Percentiles rank a stretch among this genome's conserved stretches.
phyloP scores from a whole-genome alignment of 1,284 basidiomycete genomes.

The Fomitopsis betulina region DNA sequence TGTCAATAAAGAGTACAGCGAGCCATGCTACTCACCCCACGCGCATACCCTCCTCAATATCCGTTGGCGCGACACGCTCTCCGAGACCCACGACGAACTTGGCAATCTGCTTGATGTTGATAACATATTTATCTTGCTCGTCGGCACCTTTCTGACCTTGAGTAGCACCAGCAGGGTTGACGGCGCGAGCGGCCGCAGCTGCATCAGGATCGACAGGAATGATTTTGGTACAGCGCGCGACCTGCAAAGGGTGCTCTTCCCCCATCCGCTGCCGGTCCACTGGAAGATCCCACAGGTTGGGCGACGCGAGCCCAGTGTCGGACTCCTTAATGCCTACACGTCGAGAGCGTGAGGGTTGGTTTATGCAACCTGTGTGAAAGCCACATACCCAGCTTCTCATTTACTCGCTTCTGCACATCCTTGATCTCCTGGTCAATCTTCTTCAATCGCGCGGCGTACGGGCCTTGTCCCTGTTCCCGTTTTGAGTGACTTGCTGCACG shows the following conservation, averaged over 20 bases:
- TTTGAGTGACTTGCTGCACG: conserved; percentile 11
- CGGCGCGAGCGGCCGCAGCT: conserved; percentile 68
- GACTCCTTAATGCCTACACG: conserved; percentile 88
- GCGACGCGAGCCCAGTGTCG: conserved; percentile 95
- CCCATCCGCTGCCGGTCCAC: conserved; percentile 88
- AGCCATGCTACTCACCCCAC: conserved; percentile 70
- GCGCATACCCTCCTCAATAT: conserved; percentile 99
- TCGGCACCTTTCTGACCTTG: conserved; percentile 89
- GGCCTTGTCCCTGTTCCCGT: conserved; percentile 84
- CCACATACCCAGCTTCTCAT: conserved; percentile 85
- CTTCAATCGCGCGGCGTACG: conserved; percentile 89
- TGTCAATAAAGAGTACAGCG: conserved; percentile 11
- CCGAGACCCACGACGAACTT: conserved; percentile 99
- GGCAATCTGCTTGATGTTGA: conserved; percentile 99
- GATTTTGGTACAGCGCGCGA: conserved; percentile 98
- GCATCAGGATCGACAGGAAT: conserved; percentile 76
- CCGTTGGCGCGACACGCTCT: conserved; percentile 94
- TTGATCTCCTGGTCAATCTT: conserved; percentile 92
- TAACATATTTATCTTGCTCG: conserved; percentile 98
- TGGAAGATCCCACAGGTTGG: conserved; percentile 93
- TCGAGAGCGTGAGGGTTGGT: conserved; percentile 8
- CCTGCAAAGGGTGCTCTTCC: conserved; percentile 92
- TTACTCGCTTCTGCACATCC: conserved; percentile 94
- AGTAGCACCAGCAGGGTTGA: conserved; percentile 68
- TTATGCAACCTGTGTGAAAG: not conserved